phyloP scores from a whole-genome alignment of 176 grass and related monocot species.

The Luzula sylvatica region DNA sequence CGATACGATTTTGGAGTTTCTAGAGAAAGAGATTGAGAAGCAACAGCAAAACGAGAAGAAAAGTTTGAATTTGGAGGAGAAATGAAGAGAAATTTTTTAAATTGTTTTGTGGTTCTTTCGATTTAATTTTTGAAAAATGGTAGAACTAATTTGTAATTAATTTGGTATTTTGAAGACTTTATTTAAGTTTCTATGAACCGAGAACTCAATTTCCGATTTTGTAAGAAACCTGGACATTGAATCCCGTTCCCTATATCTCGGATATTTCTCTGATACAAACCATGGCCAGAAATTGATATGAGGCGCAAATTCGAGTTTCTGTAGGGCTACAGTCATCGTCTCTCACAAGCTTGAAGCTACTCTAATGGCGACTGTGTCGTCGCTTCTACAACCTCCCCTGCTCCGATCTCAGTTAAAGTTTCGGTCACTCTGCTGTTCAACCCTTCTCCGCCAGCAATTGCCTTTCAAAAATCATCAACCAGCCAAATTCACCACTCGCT shows the following conservation, averaged over 20 bases:
- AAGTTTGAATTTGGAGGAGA: too few species aligned
- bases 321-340: not conserved
- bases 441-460: not conserved
- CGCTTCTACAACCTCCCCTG: slow-evolving; percentile 12
- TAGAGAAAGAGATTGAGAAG: slow-evolving; percentile 74
- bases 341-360: not conserved
- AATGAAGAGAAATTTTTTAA: slow-evolving; percentile 6
- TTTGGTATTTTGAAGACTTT: too few species aligned
- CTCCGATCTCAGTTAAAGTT: slow-evolving; percentile 1
- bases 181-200: too few species aligned
- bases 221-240: too few species aligned
- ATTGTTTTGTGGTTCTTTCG: not conserved
- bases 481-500: not conserved
- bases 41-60: slow-evolving; percentile 33
- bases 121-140: too few species aligned
- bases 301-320: slow-evolving; percentile 1
- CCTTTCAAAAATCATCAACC: not conserved
- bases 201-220: too few species aligned
- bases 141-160: too few species aligned
- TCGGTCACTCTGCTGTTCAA: not conserved
- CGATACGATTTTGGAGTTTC: slow-evolving; percentile 77
- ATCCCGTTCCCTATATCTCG: too few species aligned
- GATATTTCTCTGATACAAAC: not conserved
- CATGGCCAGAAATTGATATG: slow-evolving; percentile 7
- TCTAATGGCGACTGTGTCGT: slow-evolving; percentile 20